Evolutionary conservation across 176 grass and related monocot species (phyloP).

Genomic region (Oryza punctata): DNA sequence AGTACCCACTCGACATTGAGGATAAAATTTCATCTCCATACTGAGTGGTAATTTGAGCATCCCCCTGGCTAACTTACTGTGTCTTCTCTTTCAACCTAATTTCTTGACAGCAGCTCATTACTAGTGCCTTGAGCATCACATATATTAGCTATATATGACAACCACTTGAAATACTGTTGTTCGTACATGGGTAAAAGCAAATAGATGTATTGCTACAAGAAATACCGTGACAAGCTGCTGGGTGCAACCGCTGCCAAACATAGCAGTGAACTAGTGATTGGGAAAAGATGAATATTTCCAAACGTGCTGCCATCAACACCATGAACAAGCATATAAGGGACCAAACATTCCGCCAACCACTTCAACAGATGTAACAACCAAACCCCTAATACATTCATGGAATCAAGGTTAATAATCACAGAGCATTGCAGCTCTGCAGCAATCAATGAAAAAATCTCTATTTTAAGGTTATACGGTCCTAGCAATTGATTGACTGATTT

Average conservation of each 20-base stretch:
- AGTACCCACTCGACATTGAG: neutral
- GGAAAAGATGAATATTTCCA: neutral
- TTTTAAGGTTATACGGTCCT: neutral
- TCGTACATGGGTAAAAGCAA: neutral
- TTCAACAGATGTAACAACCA: neutral
- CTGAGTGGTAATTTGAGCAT: slow-evolving; percentile 14
- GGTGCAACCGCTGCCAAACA: neutral
- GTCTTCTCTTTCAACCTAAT: neutral
- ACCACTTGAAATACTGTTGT: neutral
- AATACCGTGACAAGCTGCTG: slow-evolving; percentile 13
- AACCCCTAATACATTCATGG: neutral
- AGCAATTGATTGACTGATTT: neutral
- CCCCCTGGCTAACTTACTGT: neutral
- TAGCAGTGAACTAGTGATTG: neutral
- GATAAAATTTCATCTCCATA: neutral
- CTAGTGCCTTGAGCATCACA: slow-evolving; percentile 1
- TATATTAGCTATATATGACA: neutral
- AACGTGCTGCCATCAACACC: neutral
- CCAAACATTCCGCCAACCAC: neutral
- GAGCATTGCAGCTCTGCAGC: slow-evolving; percentile 22
- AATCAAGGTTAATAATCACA: neutral
- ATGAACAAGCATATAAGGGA: neutral
- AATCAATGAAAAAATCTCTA: neutral
- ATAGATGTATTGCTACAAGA: neutral
- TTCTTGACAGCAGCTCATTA: neutral